Conservation (phyloP, 202 grass and related monocot species). For the Saccharum hybrid region DNA sequence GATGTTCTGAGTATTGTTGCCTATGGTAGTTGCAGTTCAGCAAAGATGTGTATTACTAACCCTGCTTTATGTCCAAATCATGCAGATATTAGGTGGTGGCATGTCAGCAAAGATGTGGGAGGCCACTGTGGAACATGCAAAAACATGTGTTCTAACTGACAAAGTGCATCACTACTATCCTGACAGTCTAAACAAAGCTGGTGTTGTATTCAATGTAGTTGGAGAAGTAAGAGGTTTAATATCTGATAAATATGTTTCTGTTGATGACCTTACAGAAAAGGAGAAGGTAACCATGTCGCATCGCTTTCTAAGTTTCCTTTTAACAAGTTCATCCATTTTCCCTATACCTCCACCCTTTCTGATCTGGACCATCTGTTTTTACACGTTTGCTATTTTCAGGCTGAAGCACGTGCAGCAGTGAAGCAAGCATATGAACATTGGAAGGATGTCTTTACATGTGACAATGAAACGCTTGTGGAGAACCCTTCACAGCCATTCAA, state of each 20-base stretch:
- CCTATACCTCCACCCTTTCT: background rate
- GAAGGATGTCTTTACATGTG: constrained; percentile 60
- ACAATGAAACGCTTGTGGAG: constrained; percentile 51
- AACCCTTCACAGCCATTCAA: constrained; percentile 43
- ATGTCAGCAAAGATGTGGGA: constrained; percentile 98
- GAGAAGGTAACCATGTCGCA: constrained; percentile 61
- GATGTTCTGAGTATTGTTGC: background rate
- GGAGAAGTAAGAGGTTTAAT: constrained; percentile 76
- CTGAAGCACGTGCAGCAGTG: constrained; percentile 59
- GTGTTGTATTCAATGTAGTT: constrained; percentile 75
- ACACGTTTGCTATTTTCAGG: constrained; percentile 53
- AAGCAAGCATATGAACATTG: constrained; percentile 82
- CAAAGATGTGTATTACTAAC: constrained; percentile 40
- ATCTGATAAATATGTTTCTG: constrained; percentile 58
- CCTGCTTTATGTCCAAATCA: constrained; percentile 38
- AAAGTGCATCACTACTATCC: constrained; percentile 75
- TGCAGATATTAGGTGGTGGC: constrained; percentile 90
- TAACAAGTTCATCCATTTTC: background rate
- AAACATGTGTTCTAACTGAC: constrained; percentile 63
- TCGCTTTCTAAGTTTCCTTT: constrained; percentile 14
- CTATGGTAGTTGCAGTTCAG: constrained; percentile 24
- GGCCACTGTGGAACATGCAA: constrained; percentile 73
- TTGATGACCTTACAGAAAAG: constrained; percentile 63
- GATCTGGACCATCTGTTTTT: constrained; percentile 14
- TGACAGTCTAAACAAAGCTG: constrained; percentile 52